Conservation (phyloP, 345 rosid species). For the thale cress (Arabidopsis thaliana) region DNA sequence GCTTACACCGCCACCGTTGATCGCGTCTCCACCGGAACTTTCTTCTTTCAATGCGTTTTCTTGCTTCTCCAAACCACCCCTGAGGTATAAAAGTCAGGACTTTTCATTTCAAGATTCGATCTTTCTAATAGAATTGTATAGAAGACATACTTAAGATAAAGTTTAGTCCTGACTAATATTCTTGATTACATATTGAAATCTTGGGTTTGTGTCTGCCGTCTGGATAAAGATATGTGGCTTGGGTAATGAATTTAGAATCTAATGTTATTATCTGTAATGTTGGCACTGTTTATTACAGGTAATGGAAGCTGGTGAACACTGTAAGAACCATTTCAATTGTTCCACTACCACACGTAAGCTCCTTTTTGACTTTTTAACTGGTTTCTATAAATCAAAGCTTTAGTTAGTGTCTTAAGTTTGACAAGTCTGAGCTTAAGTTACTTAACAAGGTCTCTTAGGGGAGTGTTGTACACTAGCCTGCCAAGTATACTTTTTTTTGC, state of each 20-base stretch:
- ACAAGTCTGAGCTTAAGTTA: background rate
- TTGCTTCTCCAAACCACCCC: constrained; percentile 70
- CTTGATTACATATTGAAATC: background rate
- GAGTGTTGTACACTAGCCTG: background rate
- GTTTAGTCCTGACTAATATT: background rate
- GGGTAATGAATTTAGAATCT: background rate
- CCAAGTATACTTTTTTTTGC: background rate
- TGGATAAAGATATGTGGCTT: background rate
- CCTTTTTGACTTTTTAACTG: background rate
- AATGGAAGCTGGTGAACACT: constrained; percentile 61
- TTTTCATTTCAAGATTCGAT: constrained; percentile 9
- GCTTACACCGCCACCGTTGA: constrained; percentile 61
- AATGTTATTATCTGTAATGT: constrained; percentile 10
- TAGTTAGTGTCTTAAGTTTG: constrained; percentile 1
- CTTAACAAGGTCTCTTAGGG: background rate
- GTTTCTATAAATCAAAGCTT: background rate
- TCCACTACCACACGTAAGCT: constrained; percentile 59
- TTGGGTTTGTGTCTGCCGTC: background rate
- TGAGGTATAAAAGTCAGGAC: constrained; percentile 50
- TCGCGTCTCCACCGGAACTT: constrained; percentile 70
- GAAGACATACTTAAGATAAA: background rate
- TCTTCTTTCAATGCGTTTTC: constrained; percentile 74
- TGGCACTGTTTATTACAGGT: constrained; percentile 56
- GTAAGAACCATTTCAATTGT: constrained; percentile 60
- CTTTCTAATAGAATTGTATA: background rate